phyloP scores from a whole-genome alignment of 1,139 yeast species.

The Debaryomyces udenii region DNA sequence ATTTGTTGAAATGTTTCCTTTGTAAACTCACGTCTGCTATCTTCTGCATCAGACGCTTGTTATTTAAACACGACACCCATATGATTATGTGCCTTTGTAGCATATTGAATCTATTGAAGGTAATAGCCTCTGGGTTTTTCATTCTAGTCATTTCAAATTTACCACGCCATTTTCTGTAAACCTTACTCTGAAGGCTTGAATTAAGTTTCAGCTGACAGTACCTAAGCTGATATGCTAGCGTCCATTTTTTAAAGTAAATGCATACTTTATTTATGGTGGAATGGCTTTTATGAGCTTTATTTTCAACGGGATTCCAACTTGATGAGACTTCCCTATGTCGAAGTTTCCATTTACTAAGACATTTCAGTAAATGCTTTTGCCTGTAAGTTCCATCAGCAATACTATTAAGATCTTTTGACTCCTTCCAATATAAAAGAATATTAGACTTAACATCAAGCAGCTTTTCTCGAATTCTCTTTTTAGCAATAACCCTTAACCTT shows the following conservation, averaged over 20 bases:
- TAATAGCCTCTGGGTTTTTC: background rate
- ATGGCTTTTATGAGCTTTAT: too few species aligned
- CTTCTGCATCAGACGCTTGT: constrained; percentile 7
- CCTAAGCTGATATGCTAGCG: constrained; percentile 7
- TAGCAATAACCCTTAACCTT: constrained; percentile 12
- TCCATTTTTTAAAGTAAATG: constrained; percentile 14
- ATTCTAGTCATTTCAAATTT: background rate
- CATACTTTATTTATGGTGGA: too few species aligned
- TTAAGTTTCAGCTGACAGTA: background rate
- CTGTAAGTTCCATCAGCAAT: constrained; percentile 18
- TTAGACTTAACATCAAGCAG: constrained; percentile 11
- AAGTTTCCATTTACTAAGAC: constrained; percentile 21
- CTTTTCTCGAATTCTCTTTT: constrained; percentile 4
- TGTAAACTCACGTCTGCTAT: constrained; percentile 24
- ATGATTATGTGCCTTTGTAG: constrained; percentile 3
- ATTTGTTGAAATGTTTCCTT: constrained; percentile 21
- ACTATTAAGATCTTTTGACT: constrained; percentile 9
- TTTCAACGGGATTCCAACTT: too few species aligned
- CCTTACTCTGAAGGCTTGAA: background rate
- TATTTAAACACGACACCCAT: constrained; percentile 9
- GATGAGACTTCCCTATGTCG: background rate
- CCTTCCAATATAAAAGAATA: constrained; percentile 21
- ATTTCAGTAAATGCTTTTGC: constrained; percentile 8
- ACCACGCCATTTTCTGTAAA: background rate
- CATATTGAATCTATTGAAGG: background rate